These are phyloP conservation scores for Castanea sativa DNA, from an alignment of 306 rosid genomes.

Conservation along the genomic window DNA sequence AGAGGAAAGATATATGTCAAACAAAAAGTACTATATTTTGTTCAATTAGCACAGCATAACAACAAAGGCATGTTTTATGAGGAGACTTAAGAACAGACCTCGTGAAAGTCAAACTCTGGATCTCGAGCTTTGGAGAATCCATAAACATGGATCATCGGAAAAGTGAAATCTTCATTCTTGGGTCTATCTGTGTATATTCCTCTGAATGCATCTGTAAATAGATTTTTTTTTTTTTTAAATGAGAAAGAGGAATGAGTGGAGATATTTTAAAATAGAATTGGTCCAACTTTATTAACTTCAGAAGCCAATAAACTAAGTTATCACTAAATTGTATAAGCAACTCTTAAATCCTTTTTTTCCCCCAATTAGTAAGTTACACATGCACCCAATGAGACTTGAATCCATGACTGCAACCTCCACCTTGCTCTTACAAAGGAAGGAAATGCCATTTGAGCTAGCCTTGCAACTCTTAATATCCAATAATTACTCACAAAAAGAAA, in stretches of 20 bases:
- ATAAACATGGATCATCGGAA: conserved; percentile 83
- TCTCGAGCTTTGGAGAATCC: conserved; percentile 95
- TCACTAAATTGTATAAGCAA: background rate
- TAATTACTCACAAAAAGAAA: background rate
- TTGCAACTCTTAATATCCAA: background rate
- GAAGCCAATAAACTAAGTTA: background rate
- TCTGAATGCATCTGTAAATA: conserved; percentile 59
- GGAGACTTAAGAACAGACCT: conserved; percentile 42
- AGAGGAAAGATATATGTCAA: background rate
- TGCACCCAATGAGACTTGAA: no score
- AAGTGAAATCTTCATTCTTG: conserved; percentile 33
- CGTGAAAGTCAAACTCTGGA: conserved; percentile 94
- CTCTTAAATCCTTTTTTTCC: background rate
- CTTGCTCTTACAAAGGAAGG: no score
- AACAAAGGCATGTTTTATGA: background rate
- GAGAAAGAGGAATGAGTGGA: background rate
- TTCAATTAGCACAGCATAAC: conserved; percentile 9
- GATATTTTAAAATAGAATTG: background rate
- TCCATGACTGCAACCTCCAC: no score
- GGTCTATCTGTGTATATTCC: conserved; percentile 67
- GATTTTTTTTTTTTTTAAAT: no score
- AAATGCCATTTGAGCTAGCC: no score
- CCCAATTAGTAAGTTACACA: no score
- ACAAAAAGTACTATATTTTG: background rate
- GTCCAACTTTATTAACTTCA: background rate